A percentile compares a stretch with the other conserved stretches of the same genome.
phyloP scores from a whole-genome alignment of 768 basidiomycete species.

The Austroboletus eburneus region DNA sequence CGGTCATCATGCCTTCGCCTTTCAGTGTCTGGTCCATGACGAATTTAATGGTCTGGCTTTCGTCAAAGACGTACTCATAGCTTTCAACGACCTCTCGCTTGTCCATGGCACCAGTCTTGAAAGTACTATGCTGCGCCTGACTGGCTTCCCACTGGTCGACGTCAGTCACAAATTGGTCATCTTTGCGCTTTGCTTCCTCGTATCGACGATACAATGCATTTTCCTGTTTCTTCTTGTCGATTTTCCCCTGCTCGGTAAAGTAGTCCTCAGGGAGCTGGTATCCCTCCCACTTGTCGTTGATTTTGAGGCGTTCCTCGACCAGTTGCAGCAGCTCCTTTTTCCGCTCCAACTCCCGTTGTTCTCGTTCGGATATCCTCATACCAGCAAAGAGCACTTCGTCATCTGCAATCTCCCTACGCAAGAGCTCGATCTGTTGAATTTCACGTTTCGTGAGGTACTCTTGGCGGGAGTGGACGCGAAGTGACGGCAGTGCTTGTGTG shows the following conservation, averaged over 20 bases:
- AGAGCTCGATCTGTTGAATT: constrained; percentile 89
- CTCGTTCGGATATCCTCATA: constrained; percentile 85
- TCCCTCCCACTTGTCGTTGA: constrained; percentile 94
- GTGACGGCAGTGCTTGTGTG: constrained; percentile 52
- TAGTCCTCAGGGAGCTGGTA: constrained; percentile 98
- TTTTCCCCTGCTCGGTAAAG: constrained; percentile 96
- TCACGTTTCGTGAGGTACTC: constrained; percentile 97
- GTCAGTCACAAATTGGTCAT: constrained; percentile 94
- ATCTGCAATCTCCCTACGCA: constrained; percentile 90
- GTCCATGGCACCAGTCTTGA: constrained; percentile 91
- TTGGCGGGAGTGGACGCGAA: constrained; percentile 87
- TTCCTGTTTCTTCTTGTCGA: constrained; percentile 94
- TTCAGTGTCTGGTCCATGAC: constrained; percentile 78
- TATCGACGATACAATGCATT: constrained; percentile 91
- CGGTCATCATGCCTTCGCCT: constrained; percentile 66
- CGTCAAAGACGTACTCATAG: constrained; percentile 98
- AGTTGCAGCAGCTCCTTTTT: constrained; percentile 91
- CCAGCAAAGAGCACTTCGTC: constrained; percentile 88
- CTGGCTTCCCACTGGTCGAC: constrained; percentile 96
- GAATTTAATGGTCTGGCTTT: constrained; percentile 94
- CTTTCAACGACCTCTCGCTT: constrained; percentile 75
- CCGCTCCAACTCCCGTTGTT: constrained; percentile 73
- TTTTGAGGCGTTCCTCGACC: constrained; percentile 90
- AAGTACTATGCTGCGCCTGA: constrained; percentile 85
- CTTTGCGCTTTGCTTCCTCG: constrained; percentile 87